Conservation (phyloP, 2,329 filamentous ascomycete species). For the Alternaria ventricosa region DNA sequence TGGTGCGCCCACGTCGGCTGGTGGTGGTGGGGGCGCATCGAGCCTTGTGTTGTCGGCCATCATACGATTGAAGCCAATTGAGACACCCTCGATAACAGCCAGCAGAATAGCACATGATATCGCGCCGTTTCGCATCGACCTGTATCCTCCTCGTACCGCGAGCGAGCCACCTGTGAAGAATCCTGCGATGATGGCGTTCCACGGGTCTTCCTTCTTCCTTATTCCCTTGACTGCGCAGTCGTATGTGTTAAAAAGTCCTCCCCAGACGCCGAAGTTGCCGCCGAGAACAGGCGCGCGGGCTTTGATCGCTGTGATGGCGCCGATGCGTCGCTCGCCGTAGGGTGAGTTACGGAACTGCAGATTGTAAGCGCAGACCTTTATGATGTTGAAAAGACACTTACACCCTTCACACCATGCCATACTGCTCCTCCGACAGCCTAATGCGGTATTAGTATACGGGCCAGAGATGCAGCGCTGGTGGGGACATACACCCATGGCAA, state of each 20-base stretch:
- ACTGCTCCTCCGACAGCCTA: conserved; percentile 62
- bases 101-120: conserved; percentile 95
- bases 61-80: conserved; percentile 94
- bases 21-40: conserved; percentile 63
- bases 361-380: conserved; percentile 20
- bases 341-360: conserved; percentile 50
- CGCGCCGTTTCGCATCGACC: conserved; percentile 90
- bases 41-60: conserved; percentile 87
- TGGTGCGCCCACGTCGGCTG: conserved; percentile 35
- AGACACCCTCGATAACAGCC: conserved; percentile 95
- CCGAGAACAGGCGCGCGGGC: conserved; percentile 94
- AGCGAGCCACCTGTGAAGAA: conserved; percentile 91
- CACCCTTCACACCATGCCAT: conserved; percentile 97
- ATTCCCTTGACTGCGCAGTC: conserved; percentile 95
- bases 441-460: conserved; percentile 16
- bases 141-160: conserved; percentile 88
- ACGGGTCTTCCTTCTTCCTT: conserved; percentile 95
- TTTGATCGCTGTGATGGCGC: conserved; percentile 94
- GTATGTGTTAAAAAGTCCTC: conserved; percentile 92
- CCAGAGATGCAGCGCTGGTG: background rate
- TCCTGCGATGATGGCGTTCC: conserved; percentile 96
- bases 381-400: conserved; percentile 60
- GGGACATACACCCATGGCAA: conserved; percentile 86
- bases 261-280: conserved; percentile 98
- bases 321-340: conserved; percentile 93